Base-by-base conservation (phyloP, 805 yeast genomes). In the Starmerella gropengiesseri region DNA sequence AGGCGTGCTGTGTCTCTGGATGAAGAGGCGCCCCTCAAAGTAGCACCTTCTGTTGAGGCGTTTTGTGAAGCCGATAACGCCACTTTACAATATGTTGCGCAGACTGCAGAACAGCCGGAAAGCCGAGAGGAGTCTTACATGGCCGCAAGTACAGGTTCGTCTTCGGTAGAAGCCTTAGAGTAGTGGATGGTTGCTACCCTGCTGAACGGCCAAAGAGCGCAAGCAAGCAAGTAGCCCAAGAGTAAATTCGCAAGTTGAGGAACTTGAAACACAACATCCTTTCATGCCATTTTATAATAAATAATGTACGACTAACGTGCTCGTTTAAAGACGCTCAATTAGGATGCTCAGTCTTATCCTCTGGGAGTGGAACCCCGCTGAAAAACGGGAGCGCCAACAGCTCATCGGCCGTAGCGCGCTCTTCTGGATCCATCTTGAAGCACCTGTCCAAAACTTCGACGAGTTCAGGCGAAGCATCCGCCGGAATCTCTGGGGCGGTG, bases 401-500 rank as follows among this genome's bases (percentile, higher is more conserved):
- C 43, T 78, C 81, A 4, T 70, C 63, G 3, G 96, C 94, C 37
- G 74, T 66, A 0, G 93, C 84, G 52, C 97, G 69, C 56, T 73
- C 70, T 28, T 70, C 69, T 57, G 77, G 80, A 53, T 91, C 93
- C 18, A 81, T 55, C 46, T 79, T 84, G 57, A 91, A 83, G 1
- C 94, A 73, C 57, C 71, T 63, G 6, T 55, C 52, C 47, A 87
- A 59, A 53, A 91, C 86, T 25, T 74, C 77, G 49, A 66, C 69
- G 3, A 86, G 87, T 27, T 73, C 81, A 5, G 67, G 65, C 0
- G 91, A 75, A 33, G 81, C 74, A 3, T 51, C 52, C 8, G 71
- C 68, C 0, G 97, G 97, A 6, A 84, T 69, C 34, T 72, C 78
- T 0, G 98, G 98, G 1, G 80, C 72, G 16, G 55, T 53, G 51